These are phyloP conservation scores for Aspergillus ellipticus DNA, from an alignment of 495 filamentous ascomycete species.

Conservation along the genomic window DNA sequence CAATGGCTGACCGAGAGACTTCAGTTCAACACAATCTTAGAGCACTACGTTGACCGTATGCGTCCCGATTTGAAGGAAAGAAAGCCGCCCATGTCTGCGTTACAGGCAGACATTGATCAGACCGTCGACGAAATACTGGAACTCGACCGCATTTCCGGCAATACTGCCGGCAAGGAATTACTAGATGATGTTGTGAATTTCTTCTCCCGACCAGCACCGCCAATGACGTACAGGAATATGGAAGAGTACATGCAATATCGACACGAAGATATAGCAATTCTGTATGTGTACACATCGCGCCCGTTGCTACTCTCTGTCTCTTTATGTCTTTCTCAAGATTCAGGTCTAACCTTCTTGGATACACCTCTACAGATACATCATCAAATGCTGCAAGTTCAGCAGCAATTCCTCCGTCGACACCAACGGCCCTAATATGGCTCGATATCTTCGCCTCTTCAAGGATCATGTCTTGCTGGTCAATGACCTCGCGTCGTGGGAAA, in stretches of 20 bases:
- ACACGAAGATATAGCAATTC: slow-evolving; percentile 6
- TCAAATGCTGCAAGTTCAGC: slow-evolving; percentile 11
- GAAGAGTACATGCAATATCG: slow-evolving; percentile 10
- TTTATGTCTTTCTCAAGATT: neutral
- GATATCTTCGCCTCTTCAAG: slow-evolving; percentile 5
- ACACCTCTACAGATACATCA: slow-evolving; percentile 6
- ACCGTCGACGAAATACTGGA: neutral
- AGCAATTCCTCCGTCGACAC: slow-evolving; percentile 8
- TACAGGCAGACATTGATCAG: slow-evolving; percentile 1
- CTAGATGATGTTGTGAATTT: neutral
- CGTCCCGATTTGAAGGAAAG: neutral
- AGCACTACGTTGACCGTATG: neutral
- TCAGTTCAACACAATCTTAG: neutral
- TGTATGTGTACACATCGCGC: neutral
- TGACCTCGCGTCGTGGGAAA: slow-evolving; percentile 16
- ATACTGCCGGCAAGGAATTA: slow-evolving; percentile 1
- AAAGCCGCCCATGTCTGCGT: neutral
- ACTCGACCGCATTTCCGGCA: neutral
- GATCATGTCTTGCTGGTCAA: slow-evolving; percentile 17
- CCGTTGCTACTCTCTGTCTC: neutral
- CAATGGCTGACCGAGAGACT: neutral
- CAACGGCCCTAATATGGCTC: neutral
- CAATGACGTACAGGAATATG: neutral
- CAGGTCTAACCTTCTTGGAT: neutral
- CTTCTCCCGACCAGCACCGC: neutral